A percentile compares a stretch with the other conserved stretches of the same genome.
These are phyloP conservation scores for Diatrype stigma DNA, from an alignment of 2,329 filamentous ascomycete species.

Conservation along the genomic window DNA sequence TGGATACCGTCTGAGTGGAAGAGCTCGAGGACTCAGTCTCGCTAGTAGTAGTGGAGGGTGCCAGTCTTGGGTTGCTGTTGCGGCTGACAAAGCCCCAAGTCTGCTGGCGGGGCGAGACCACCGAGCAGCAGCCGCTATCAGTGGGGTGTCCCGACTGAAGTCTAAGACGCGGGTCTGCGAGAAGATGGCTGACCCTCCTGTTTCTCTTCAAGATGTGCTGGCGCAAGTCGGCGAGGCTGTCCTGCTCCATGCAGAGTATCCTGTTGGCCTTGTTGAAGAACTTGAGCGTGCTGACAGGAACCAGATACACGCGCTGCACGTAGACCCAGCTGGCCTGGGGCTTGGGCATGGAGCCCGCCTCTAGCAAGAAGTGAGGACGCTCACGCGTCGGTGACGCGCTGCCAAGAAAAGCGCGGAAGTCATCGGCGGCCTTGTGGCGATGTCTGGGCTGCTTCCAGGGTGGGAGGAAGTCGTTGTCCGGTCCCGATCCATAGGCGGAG, in stretches of 20 bases:
- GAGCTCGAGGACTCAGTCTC: too few relatives aligned
- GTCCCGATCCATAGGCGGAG: neutral
- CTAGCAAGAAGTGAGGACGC: neutral
- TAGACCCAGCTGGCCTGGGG: constrained; percentile 17
- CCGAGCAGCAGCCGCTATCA: too few relatives aligned
- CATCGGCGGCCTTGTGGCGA: neutral
- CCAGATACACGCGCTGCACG: constrained; percentile 9
- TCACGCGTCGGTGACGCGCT: neutral
- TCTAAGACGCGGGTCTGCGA: neutral
- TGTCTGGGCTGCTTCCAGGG: neutral
- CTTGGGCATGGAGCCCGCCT: constrained; percentile 14
- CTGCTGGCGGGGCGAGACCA: constrained; percentile 2
- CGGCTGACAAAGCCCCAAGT: constrained; percentile 1
- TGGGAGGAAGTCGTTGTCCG: neutral
- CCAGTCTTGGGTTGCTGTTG: neutral
- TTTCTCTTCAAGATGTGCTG: neutral
- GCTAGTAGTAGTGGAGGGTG: too few relatives aligned
- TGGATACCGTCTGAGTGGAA: too few relatives aligned
- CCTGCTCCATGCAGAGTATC: constrained; percentile 4
- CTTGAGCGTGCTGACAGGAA: constrained; percentile 13
- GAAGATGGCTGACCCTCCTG: neutral
- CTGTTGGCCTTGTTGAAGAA: constrained; percentile 11
- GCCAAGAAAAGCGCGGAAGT: neutral
- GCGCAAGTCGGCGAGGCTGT: constrained; percentile 1
- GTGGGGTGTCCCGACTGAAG: neutral